Conservation (phyloP, 148 eudicot species). For the Suaeda aralocaspica region DNA sequence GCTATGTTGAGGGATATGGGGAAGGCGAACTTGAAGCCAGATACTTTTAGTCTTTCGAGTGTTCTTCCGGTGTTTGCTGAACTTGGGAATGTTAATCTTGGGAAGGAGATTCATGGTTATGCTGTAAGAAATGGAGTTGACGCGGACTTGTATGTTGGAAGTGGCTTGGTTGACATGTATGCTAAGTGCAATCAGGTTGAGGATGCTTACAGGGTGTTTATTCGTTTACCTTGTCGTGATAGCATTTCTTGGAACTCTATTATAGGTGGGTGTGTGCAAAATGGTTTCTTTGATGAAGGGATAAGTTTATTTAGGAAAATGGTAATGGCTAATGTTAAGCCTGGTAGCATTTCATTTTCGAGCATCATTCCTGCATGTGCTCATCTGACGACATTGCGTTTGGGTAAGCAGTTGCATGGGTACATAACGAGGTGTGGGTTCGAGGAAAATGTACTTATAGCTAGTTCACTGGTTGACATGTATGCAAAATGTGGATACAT, state of each 20-base stretch:
- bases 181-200: conserved; percentile 57
- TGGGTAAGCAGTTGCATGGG: conserved; percentile 82
- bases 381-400: conserved; percentile 56
- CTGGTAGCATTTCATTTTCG: conserved; percentile 56
- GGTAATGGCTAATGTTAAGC: conserved; percentile 51
- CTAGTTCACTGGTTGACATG: conserved; percentile 86
- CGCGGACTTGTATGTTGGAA: conserved; percentile 43
- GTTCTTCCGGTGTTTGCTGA: conserved; percentile 63
- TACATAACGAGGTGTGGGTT: conserved; percentile 44
- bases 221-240: conserved; percentile 43
- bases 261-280: conserved; percentile 72
- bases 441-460: conserved; percentile 57
- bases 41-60: conserved; percentile 64
- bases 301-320: conserved; percentile 63
- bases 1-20: conserved; percentile 55
- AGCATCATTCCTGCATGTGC: conserved; percentile 82
- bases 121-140: conserved; percentile 50
- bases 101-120: conserved; percentile 77
- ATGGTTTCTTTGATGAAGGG: conserved; percentile 68
- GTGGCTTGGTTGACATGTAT: conserved; percentile 85
- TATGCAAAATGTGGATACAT: conserved; percentile 84
- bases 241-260: conserved; percentile 66
- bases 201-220: conserved; percentile 51
- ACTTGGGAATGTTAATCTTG: conserved; percentile 45
- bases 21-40: conserved; percentile 41